These are phyloP conservation scores for Bidens hawaiensis DNA, from an alignment of 140 eudicot genomes.

Conservation along the genomic window DNA sequence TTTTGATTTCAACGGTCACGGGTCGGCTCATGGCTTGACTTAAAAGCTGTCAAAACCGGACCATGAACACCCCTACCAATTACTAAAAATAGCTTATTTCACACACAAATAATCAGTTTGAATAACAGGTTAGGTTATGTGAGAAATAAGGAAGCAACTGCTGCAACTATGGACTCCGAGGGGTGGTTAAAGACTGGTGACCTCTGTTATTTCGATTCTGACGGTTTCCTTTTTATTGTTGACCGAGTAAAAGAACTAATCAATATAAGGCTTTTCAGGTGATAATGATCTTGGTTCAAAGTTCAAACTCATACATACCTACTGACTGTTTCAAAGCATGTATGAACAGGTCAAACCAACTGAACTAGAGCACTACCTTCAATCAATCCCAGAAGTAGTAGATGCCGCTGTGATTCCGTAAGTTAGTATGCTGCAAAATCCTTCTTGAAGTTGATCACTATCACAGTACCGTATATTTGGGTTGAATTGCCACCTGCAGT, in stretches of 20 bases:
- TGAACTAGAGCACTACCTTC: too few relatives aligned
- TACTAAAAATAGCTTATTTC: background rate
- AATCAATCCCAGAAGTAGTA: too few relatives aligned
- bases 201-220: constrained; percentile 64
- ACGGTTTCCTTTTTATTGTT: constrained; percentile 63
- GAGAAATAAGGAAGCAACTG: constrained; percentile 67
- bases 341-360: constrained; percentile 78
- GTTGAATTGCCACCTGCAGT: background rate
- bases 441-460: background rate
- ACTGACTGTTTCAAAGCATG: background rate
- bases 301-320: background rate
- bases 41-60: too few relatives aligned
- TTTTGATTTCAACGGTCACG: background rate
- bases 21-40: too few relatives aligned
- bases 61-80: too few relatives aligned
- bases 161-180: too few relatives aligned
- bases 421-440: constrained; percentile 10
- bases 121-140: constrained; percentile 69
- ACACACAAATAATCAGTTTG: background rate
- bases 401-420: constrained; percentile 90
- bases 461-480: background rate
- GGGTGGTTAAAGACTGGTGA: too few relatives aligned
- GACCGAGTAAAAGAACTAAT: constrained; percentile 75
- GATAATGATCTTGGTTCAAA: constrained; percentile 6
- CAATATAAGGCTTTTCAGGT: constrained; percentile 94